phyloP scores from a whole-genome alignment of 768 basidiomycete species.

The Suillus luteus region DNA sequence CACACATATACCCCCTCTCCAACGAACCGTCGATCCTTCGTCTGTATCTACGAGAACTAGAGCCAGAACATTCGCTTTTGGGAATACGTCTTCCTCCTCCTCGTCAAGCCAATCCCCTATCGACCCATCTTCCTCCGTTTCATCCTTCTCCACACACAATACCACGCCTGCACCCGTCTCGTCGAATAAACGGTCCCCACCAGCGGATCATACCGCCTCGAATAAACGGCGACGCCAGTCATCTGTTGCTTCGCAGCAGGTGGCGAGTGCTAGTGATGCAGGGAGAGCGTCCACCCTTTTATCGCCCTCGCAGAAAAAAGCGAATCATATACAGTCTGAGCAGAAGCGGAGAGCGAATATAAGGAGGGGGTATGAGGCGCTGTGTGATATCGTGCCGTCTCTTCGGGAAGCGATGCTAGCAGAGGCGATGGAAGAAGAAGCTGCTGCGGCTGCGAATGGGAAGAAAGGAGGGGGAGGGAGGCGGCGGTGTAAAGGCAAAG shows the following conservation, averaged over 20 bases:
- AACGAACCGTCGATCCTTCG: constrained; percentile 16
- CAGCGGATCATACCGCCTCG: constrained; percentile 23
- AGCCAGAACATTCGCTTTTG: constrained; percentile 16
- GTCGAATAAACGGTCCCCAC: constrained; percentile 30
- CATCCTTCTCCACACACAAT: constrained; percentile 17
- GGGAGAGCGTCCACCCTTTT: constrained; percentile 44
- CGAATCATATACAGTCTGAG: constrained; percentile 92
- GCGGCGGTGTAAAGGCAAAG: constrained; percentile 39
- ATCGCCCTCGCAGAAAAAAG: constrained; percentile 85
- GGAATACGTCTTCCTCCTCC: constrained; percentile 24
- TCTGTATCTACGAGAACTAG: constrained; percentile 17
- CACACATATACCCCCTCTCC: constrained; percentile 19
- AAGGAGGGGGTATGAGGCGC: constrained; percentile 81
- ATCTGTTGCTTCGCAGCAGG: constrained; percentile 18
- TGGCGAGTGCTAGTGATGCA: constrained; percentile 20
- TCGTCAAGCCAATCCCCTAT: constrained; percentile 28
- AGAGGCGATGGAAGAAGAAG: constrained; percentile 57
- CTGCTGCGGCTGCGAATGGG: constrained; percentile 32
- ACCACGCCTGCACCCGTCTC: constrained; percentile 14
- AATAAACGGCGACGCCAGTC: constrained; percentile 37
- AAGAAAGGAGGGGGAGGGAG: constrained; percentile 39
- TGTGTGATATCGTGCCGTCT: constrained; percentile 82
- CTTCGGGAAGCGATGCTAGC: constrained; percentile 77
- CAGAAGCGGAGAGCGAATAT: constrained; percentile 94
- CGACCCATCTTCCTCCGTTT: constrained; percentile 21